Conservation (phyloP, 2,329 filamentous ascomycete genomes). For the Aspergillus jensenii region DNA sequence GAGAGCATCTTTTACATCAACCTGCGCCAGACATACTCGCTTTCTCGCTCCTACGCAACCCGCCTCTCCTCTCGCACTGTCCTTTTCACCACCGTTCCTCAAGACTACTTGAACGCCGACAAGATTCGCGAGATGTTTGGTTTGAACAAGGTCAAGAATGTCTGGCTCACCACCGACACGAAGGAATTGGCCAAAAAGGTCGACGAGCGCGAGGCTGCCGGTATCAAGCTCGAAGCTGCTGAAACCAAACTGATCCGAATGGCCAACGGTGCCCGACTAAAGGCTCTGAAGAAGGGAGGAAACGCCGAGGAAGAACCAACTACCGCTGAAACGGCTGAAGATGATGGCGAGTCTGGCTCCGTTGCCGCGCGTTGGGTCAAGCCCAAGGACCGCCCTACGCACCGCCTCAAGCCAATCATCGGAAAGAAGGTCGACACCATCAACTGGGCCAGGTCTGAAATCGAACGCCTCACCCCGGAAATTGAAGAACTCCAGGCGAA, state of each 20-base stretch:
- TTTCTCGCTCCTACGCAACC: constrained; percentile 79
- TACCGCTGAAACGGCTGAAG: constrained; percentile 47
- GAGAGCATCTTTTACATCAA: constrained; percentile 93
- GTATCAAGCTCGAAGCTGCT: constrained; percentile 79
- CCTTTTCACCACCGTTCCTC: constrained; percentile 81
- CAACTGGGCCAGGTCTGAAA: constrained; percentile 77
- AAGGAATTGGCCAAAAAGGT: constrained; percentile 78
- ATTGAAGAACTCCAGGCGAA: constrained; percentile 67
- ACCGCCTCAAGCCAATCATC: constrained; percentile 69
- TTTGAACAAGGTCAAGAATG: constrained; percentile 68
- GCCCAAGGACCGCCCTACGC: constrained; percentile 71
- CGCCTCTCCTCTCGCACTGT: constrained; percentile 89
- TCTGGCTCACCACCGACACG: constrained; percentile 81
- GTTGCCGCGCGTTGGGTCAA: constrained; percentile 74
- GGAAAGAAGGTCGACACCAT: constrained; percentile 94
- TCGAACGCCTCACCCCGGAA: constrained; percentile 71
- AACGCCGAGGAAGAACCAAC: constrained; percentile 38
- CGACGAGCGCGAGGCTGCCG: constrained; percentile 74
- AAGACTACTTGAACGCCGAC: constrained; percentile 73
- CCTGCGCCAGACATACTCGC: constrained; percentile 84
- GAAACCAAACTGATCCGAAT: constrained; percentile 82
- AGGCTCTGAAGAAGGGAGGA: constrained; percentile 61
- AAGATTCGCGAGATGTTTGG: constrained; percentile 80
- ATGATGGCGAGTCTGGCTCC: constrained; percentile 66
- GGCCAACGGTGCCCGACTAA: constrained; percentile 70